Base-by-base conservation (phyloP, 1,284 basidiomycete species). In the Xerocomus cyaneibrunnescens region DNA sequence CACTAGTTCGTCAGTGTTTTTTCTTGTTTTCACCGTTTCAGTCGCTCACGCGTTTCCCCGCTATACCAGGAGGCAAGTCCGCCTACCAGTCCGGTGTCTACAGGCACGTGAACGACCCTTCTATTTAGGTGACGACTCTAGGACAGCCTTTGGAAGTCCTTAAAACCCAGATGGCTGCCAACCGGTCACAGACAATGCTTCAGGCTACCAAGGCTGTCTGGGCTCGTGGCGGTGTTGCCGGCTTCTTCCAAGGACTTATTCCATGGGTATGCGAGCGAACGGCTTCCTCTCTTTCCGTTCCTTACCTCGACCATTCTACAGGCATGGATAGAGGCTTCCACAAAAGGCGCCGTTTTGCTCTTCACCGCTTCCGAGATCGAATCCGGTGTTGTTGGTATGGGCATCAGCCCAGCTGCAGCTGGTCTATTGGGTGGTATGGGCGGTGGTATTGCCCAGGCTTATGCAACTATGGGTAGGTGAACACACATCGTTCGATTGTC, bases 251-350 rank as follows among this genome's bases (percentile, higher is more conserved):
- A 74, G 97, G 97, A 61, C 83, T 99, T 52, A 99, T 99, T 70
- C 97, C 96, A 64, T 99, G 96, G 96, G 92, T 93, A 61, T 58
- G 84, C 72, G 7, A 44, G 31, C 41, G 21, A 32, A 5, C 3
- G 1, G 23, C 37, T 19, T 7, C 13, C 13, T 31, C 7, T 28
- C 0, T 28, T 31, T 41, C 49, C 22, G 17, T 38, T 32, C 23
- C 52, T 47, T 22, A 50, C 44, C 37, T 47, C 34, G 51, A 39
- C 37, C 55, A 62, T 48, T 47, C 28, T 42, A 7, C 58, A 94
- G 93, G 97, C 97, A 25, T 99, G 97, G 97, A 98, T 99, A 66
- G 97, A 99, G 72, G 97, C 96, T 2, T 98, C 95, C 1, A 99
- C 97, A 3, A 99, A 99, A 71, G 97, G 97, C 47, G 97, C 82